Base-by-base conservation (phyloP, 805 yeast genomes). In the Candida peoriensis region DNA sequence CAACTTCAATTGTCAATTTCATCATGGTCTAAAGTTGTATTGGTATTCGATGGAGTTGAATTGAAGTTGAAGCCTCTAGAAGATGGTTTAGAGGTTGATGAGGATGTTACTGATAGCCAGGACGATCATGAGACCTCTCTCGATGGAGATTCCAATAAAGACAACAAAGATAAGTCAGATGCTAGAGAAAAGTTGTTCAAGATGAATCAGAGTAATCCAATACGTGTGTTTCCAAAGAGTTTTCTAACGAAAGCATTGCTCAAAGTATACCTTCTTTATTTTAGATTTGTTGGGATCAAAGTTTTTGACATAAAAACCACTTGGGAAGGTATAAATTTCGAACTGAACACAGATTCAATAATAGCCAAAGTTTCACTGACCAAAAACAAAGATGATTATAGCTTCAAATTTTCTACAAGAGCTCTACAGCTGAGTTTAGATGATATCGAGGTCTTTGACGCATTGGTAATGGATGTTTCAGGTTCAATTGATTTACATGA, bases 271-370 rank as follows among this genome's bases (percentile, higher is more conserved):
- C 20, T 53, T 20, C 36, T 43, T 7, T 51, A 52, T 32, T 42
- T 50, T 28, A 42, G 53, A 20, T 53, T 53, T 36, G 36, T 51
- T 20, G 52, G 48, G 8, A 18, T 52, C 9, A 42, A 44, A 7
- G 14, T 51, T 9, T 24, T 38, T 4, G 44, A 50, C 21, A 10
- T 45, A 4, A 24, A 19, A 10, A 18, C 50, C 17, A 27, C 30
- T 6, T 27, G 39, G 23, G 49, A 50, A 26, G 40, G 40, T 6
- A 18, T 27, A 2, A 39, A 40, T 8, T 18, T 46, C 13, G 25
- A 26, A 2, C 7, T 48, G 4, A 42, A 41, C 16, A 20, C 42
- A 0, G 55, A 47, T 6, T 26, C 36, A 2, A 25, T 43, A 18
- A 12, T 39, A 3, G 29, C 43, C 8, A 49, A 44, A 13, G 30